Evolutionary conservation across 2,329 filamentous ascomycete species (phyloP).

Genomic region (Fusarium sp.): DNA sequence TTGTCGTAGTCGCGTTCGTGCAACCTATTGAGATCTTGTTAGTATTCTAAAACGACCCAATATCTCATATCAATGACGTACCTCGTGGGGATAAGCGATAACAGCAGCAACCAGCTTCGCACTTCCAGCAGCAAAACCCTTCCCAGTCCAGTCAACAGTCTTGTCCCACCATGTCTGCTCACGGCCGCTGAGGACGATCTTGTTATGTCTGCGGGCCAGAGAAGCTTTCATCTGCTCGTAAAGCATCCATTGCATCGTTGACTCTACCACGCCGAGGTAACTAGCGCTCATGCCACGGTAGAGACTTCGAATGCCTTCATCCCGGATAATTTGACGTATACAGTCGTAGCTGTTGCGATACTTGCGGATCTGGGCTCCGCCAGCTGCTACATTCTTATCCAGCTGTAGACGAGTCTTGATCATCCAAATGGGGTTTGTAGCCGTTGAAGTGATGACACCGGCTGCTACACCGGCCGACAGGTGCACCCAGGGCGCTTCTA

Average conservation of each 20-base stretch:
- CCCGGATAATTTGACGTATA: conserved; percentile 81
- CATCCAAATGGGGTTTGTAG: conserved; percentile 96
- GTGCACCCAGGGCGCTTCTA: conserved; percentile 82
- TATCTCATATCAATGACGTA: conserved; percentile 54
- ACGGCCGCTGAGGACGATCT: conserved; percentile 69
- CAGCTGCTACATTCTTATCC: conserved; percentile 83
- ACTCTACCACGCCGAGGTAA: conserved; percentile 91
- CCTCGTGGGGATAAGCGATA: conserved; percentile 93
- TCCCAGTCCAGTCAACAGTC: conserved; percentile 82
- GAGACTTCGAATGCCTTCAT: conserved; percentile 84
- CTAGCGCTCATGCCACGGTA: conserved; percentile 93
- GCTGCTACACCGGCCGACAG: conserved; percentile 81
- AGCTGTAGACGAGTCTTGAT: conserved; percentile 94
- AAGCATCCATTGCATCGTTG: conserved; percentile 91
- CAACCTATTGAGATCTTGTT: conserved; percentile 65
- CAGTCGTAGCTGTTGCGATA: conserved; percentile 94
- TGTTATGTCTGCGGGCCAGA: conserved; percentile 74
- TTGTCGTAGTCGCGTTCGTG: conserved; percentile 86
- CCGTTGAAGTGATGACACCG: conserved; percentile 87
- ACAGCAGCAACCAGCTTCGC: conserved; percentile 89
- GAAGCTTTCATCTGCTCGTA: conserved; percentile 91
- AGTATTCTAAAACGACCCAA: background rate
- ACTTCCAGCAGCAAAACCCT: conserved; percentile 81
- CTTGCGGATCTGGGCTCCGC: conserved; percentile 68
- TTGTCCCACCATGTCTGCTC: conserved; percentile 79